Base-by-base conservation (phyloP, 75 land plant genomes). In the Adiantum capillusveneris region DNA sequence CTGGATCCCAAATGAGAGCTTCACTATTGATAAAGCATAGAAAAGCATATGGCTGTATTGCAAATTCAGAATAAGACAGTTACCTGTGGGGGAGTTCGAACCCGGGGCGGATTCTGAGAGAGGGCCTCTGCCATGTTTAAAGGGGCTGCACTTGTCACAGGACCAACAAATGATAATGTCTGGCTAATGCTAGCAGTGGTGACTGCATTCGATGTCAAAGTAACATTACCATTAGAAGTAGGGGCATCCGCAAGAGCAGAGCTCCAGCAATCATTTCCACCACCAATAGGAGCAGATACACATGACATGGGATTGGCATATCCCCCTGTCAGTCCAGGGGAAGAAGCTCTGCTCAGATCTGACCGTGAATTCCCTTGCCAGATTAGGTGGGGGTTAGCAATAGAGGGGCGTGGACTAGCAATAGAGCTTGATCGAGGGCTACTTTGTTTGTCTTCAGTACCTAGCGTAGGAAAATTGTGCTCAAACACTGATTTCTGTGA, bases 71-170 rank as follows among this genome's bases (percentile, higher is more conserved):
- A 9, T 34, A 34, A 5, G 9, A 5, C 37, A 3, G 7, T 34
- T 74, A 91, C 97, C 93, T 85, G 84, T 9, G 92, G 81, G 34
- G 79, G 67, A 34, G 82, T 65, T 29, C 77, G 83, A 51, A 74
- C 71, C n/a, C 82, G 79, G 7, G 76, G 44, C 22, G 97, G 84
- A 56, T 80, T 76, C 63, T 82, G 93, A 25, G 61, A 86, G 48
- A 92, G 56, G 41, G 97, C 74, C 60, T 87, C 97, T 20, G 86
- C 97, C 97, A 92, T 92, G 59, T 85, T 92, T 22, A 81, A 75
- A 44, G 60, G 67, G 19, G 64, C 30, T 34, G 76, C 12, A 25
- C 46, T 56, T 37, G 39, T 37, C 44, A 45, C 58, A 62, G 39
- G 20, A 14, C 59, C 65, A 34, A 39, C 42, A 17, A 75, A 64